Evolutionary conservation across 495 filamentous ascomycete species (phyloP).

Genomic region (Penicillium crystallinum): DNA sequence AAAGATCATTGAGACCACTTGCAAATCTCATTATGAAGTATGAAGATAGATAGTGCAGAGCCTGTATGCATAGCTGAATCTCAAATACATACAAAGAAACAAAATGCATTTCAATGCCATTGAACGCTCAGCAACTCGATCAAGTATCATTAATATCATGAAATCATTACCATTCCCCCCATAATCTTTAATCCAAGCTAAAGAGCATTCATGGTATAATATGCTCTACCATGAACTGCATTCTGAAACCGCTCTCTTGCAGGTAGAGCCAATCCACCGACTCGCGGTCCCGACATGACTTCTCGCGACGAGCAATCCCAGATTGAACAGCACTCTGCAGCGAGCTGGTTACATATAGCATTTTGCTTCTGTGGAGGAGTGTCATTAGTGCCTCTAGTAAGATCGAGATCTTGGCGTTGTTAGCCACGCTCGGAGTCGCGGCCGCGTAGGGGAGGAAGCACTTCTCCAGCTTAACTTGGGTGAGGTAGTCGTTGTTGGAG

Average conservation of each 20-base stretch:
- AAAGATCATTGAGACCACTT: no score
- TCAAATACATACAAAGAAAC: background rate
- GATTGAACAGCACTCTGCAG: conserved; percentile 51
- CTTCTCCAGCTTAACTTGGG: conserved; percentile 53
- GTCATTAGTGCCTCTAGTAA: conserved; percentile 67
- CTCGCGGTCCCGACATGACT: conserved; percentile 33
- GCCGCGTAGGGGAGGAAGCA: conserved; percentile 72
- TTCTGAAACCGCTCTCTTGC: conserved; percentile 37
- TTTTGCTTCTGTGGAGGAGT: conserved; percentile 42
- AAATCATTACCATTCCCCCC: background rate
- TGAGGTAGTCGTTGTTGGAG: conserved; percentile 45
- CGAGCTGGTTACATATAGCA: conserved; percentile 38
- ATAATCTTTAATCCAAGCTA: background rate
- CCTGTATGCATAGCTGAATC: no score
- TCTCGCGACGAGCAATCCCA: conserved; percentile 61
- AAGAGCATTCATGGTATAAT: background rate
- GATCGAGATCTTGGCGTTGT: conserved; percentile 79
- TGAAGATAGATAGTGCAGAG: no score
- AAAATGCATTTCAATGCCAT: background rate
- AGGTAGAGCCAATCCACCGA: conserved; percentile 36
- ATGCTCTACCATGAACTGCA: conserved; percentile 33
- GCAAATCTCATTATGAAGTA: no score
- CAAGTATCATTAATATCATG: conserved; percentile 10
- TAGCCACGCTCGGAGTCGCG: conserved; percentile 51
- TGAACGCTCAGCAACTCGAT: background rate